Evolutionary conservation across 169 alveolate genomes (phyloP).

Genomic region (Sarcocystis neurona): DNA sequence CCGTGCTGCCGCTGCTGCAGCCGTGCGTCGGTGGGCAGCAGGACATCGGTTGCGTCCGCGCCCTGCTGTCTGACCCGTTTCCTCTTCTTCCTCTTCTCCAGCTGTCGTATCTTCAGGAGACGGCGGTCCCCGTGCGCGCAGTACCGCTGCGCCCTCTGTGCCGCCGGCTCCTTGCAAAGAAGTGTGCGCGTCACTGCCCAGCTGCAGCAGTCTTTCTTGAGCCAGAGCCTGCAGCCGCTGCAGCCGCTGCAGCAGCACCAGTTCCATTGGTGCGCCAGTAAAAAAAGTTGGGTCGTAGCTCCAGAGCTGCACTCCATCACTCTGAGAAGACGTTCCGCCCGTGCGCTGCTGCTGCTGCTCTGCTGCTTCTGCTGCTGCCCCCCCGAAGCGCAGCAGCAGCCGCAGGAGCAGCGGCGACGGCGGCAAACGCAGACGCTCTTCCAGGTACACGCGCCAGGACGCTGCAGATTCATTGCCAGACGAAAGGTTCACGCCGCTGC

Average conservation of each 20-base stretch:
- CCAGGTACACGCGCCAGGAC: constrained; percentile 21
- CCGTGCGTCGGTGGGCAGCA: neutral
- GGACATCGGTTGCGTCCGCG: neutral
- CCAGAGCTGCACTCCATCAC: neutral
- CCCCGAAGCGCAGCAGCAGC: constrained; percentile 5
- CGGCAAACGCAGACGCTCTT: neutral
- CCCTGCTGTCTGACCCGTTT: neutral
- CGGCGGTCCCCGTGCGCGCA: neutral
- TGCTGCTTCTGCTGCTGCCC: neutral
- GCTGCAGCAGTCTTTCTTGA: neutral
- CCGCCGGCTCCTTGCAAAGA: neutral
- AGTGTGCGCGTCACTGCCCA: neutral
- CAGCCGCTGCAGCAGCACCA: neutral
- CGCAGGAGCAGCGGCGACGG: constrained; percentile 29
- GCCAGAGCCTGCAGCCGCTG: neutral
- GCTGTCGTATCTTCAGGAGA: neutral
- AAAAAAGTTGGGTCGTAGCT: constrained; percentile 38
- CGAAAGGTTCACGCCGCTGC: too few relatives aligned
- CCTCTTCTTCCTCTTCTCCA: neutral
- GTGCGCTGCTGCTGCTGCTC: neutral
- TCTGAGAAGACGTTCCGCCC: too few relatives aligned
- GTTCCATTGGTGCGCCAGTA: neutral
- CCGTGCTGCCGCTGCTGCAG: neutral
- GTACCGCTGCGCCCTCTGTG: neutral
- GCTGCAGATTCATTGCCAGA: constrained; percentile 20